phyloP scores from a whole-genome alignment of 2,329 filamentous ascomycete genomes.

The Arthrobotrys pseudoclavata region DNA sequence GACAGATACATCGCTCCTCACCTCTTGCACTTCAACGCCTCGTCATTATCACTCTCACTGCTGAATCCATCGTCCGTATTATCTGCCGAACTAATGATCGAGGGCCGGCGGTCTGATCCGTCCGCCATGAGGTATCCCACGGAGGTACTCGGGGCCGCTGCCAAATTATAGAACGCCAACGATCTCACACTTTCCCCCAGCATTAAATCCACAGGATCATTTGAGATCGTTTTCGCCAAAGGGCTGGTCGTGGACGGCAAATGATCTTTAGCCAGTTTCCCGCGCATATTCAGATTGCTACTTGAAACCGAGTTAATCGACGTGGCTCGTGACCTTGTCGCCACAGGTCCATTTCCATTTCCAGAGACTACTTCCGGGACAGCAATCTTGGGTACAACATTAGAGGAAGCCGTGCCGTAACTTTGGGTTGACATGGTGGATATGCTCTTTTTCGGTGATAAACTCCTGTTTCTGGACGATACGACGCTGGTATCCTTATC shows the following conservation, averaged over 20 bases:
- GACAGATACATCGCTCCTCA: constrained; percentile 69
- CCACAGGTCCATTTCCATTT: constrained; percentile 49
- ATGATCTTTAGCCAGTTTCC: constrained; percentile 31
- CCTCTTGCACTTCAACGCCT: constrained; percentile 69
- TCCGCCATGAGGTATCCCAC: constrained; percentile 64
- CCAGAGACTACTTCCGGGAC: constrained; percentile 40
- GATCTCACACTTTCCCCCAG: constrained; percentile 42
- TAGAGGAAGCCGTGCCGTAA: constrained; percentile 47
- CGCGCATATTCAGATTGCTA: constrained; percentile 51
- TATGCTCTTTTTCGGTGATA: constrained; percentile 63
- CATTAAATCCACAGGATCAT: constrained; percentile 55
- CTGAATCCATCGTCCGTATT: constrained; percentile 63
- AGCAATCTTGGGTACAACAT: constrained; percentile 47
- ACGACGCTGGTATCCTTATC: constrained; percentile 69
- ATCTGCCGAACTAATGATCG: constrained; percentile 73
- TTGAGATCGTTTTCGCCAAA: constrained; percentile 55
- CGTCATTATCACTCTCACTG: constrained; percentile 66
- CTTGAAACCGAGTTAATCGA: constrained; percentile 44
- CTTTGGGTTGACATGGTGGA: constrained; percentile 62
- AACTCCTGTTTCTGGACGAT: constrained; percentile 63
- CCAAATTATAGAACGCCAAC: constrained; percentile 57
- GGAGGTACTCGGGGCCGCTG: constrained; percentile 58
- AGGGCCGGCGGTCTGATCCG: constrained; percentile 70
- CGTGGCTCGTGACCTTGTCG: constrained; percentile 42
- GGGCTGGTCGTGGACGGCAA: constrained; percentile 38